A percentile compares a stretch with the other conserved stretches of the same genome.
Conservation (phyloP, 1,139 yeast species). For the Maudiozyma humilis region DNA sequence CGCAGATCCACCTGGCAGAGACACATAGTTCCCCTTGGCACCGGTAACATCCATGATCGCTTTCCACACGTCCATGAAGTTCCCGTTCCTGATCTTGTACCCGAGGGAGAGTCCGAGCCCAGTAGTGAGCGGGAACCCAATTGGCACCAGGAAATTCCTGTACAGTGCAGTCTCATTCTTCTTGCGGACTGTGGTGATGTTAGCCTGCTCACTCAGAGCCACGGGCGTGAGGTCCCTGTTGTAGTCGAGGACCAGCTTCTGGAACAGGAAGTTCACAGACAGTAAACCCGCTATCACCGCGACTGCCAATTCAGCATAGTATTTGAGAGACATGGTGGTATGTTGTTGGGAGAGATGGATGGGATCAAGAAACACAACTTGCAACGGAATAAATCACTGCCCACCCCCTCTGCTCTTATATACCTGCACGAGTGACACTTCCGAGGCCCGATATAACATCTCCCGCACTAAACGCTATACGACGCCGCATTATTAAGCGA, state of each 20-base stretch:
- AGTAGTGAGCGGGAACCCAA: conserved; percentile 52
- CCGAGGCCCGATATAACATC: background rate
- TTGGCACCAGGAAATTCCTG: conserved; percentile 55
- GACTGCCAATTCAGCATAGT: background rate
- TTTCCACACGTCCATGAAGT: conserved; percentile 54
- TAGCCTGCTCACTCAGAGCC: conserved; percentile 54
- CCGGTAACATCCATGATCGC: conserved; percentile 30
- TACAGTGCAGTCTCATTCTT: conserved; percentile 55
- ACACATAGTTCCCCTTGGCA: conserved; percentile 2
- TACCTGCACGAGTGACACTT: background rate
- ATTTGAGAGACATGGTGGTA: conserved; percentile 2
- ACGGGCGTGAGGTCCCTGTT: conserved; percentile 47
- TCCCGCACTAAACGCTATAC: background rate
- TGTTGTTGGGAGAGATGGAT: background rate
- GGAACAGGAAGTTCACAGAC: conserved; percentile 16
- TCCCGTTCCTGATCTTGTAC: conserved; percentile 61
- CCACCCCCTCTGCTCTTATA: background rate
- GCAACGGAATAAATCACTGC: background rate
- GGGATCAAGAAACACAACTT: background rate
- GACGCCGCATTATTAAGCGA: background rate
- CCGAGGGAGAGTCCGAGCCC: conserved; percentile 58
- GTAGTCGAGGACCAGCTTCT: conserved; percentile 25
- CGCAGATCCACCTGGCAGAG: conserved; percentile 5
- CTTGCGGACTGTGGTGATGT: conserved; percentile 47
- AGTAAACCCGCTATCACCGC: conserved; percentile 1